Base-by-base conservation (phyloP, 345 rosid genomes). In the Dipteronia dyeriana region DNA sequence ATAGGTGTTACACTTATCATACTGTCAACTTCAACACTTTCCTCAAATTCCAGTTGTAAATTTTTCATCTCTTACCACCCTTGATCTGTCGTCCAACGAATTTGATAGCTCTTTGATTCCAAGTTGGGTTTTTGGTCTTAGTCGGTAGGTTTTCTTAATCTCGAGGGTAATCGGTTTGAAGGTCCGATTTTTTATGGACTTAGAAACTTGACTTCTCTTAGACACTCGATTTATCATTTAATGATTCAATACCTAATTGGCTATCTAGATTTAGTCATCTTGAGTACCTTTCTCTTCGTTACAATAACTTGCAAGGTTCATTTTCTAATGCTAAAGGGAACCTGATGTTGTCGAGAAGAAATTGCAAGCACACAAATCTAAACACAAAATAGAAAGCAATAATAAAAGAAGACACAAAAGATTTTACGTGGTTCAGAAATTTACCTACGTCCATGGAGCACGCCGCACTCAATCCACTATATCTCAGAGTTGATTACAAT, bases 231-330 rank as follows among this genome's bases (percentile, higher is more conserved):
- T 38, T 69, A 13, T 59, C 75, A 22, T 0, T 0, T 1, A 68
- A 17, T 62, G 64, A 68, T 26, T 47, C 63, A 1, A 51, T 78
- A n/a, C 73, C 76, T 0, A 2, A 19, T 25, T 81, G 81, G 84
- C 22, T 78, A 10, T 70, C n/a, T 2, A 41, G 9, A 6, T 43
- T 78, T 5, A 60, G 0, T 0, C 22, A 9, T n/a, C 75, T 83
- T 39, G 53, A 79, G 63, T 17, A 14, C 23, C 56, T 60, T 23
- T 0, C 0, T 0, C 0, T 0, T 0, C 0, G 34, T 4, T 29
- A 0, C 3, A 79, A 74, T 56, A 14, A 31, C 0, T 66, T 79
- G 0, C 64, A 43, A 2, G 84, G 86, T n/a, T n/a, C n/a, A n/a
- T n/a, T n/a, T n/a, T n/a, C n/a, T n/a, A n/a, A n/a, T n/a, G n/a